Evolutionary conservation across 2,329 filamentous ascomycete genomes (phyloP), one percentile per base, ranked within the genome.

Genomic region (Bipolaris gigantea): DNA sequence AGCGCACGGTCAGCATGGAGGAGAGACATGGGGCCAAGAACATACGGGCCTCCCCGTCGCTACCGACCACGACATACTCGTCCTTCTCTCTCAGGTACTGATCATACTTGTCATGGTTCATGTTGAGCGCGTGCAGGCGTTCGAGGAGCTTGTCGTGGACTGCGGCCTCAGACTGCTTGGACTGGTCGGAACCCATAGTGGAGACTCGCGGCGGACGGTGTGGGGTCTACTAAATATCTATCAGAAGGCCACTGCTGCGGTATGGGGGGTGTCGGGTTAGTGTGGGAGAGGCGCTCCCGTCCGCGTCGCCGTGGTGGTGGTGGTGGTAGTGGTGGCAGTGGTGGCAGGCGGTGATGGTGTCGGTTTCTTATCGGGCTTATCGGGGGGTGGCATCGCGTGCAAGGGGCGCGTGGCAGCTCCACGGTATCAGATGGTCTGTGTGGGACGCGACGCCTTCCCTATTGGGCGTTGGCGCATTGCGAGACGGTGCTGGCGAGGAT

Each of bases 41-140:
- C 69, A 30, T 70, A 64, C 66, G 69, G 59, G 77, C 78, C 67
- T 80, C 77, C 48, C 79, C 77, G 46, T 73, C 72, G 27, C 76
- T 21, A 7, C 21, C 75, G n/a, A 85, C 72, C 55, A 82, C 75
- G 27, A 84, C 72, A 53, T 81, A 85, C 32, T 82, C 81, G 44
- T 83, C 81, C 35, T 82, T 79, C 39, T 81, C 78, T 33, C 73
- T 69, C 40, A 70, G 62, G 15, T 65, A 57, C 27, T 65, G 62
- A 18, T 78, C 71, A 49, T 79, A 57, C 27, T 65, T 62, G 16
- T 79, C 71, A 49, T 79, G 76, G 44, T 69, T 70, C 33, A 83
- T 55, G 49, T 80, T 75, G 42, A 85, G 73, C 49, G 73, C 72
- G 55, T 75, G 73, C 18, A 79, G 72, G 35, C 74, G 71, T 62